These are phyloP conservation scores for Wickerhamiella parazyma DNA, from an alignment of 805 yeast species.

Conservation along the genomic window DNA sequence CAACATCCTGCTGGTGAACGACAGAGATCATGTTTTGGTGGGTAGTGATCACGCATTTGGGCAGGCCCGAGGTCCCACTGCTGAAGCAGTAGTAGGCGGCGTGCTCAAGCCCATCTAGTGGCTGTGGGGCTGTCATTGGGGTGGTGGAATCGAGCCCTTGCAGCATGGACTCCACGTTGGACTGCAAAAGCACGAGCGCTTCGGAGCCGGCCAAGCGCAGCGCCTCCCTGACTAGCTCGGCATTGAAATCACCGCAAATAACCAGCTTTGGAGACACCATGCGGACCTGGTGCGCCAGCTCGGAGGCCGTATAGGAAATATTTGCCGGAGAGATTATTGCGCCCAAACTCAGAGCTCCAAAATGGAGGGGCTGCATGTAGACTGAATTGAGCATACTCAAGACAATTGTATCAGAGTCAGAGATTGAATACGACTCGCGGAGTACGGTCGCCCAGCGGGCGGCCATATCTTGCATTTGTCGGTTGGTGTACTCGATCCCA, in stretches of 20 bases:
- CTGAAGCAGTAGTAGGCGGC: conserved; percentile 23
- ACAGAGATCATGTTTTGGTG: conserved; percentile 39
- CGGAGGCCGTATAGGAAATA: conserved; percentile 20
- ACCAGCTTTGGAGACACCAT: conserved; percentile 16
- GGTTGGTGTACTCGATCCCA: background rate
- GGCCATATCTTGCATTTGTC: background rate
- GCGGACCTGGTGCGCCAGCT: conserved; percentile 20
- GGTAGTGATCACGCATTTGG: conserved; percentile 60
- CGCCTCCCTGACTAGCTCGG: background rate
- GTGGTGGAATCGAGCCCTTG: background rate
- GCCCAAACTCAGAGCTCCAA: conserved; percentile 19
- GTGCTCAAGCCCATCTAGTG: conserved; percentile 11
- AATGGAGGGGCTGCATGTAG: conserved; percentile 21
- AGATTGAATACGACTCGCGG: conserved; percentile 13
- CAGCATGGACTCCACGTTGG: background rate
- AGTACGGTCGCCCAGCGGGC: background rate
- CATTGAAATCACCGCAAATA: conserved; percentile 11
- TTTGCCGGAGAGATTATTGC: conserved; percentile 25
- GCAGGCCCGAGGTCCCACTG: conserved; percentile 39
- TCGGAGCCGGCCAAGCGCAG: conserved; percentile 1
- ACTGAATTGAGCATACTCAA: conserved; percentile 22
- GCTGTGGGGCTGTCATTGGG: background rate
- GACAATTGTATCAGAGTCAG: conserved; percentile 23
- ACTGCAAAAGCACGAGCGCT: conserved; percentile 4
- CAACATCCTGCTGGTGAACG: conserved; percentile 18